phyloP scores from a whole-genome alignment of 2,329 filamentous ascomycete species.

The Aotearoamyces nothofagi region DNA sequence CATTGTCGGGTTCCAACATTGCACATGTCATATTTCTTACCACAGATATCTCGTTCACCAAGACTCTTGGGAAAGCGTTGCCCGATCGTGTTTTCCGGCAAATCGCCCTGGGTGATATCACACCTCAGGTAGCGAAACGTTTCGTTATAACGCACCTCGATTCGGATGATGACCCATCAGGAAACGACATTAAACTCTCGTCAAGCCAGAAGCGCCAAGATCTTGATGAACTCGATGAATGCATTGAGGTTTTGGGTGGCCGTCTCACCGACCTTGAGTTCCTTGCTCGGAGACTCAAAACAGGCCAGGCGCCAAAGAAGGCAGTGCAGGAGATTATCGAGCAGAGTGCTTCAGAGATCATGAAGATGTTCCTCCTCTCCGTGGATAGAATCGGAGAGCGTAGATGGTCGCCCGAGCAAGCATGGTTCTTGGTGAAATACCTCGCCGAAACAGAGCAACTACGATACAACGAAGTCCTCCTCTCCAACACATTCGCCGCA shows the following conservation, averaged over 20 bases:
- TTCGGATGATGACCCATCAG: conserved; percentile 20
- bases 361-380: conserved; percentile 80
- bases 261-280: conserved; percentile 93
- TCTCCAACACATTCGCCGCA: conserved; percentile 58
- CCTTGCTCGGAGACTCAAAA: conserved; percentile 75
- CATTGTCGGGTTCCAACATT: conserved; percentile 74
- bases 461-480: conserved; percentile 73
- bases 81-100: conserved; percentile 85
- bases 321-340: conserved; percentile 82
- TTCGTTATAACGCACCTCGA: conserved; percentile 79
- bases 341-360: conserved; percentile 75
- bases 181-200: conserved; percentile 13
- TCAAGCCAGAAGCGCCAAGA: conserved; percentile 24
- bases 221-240: conserved; percentile 60
- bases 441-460: conserved; percentile 55
- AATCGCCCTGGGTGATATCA: conserved; percentile 73
- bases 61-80: conserved; percentile 71
- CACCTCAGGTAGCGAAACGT: conserved; percentile 71
- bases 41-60: conserved; percentile 75
- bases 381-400: conserved; percentile 29
- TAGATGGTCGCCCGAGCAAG: conserved; percentile 72
- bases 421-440: conserved; percentile 74
- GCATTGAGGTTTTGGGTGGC: conserved; percentile 71
- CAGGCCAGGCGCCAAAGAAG: conserved; percentile 66
- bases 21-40: conserved; percentile 94